These are phyloP conservation scores for Mortierella claussenii DNA, from an alignment of 192 early-diverging fungal species.

Conservation along the genomic window DNA sequence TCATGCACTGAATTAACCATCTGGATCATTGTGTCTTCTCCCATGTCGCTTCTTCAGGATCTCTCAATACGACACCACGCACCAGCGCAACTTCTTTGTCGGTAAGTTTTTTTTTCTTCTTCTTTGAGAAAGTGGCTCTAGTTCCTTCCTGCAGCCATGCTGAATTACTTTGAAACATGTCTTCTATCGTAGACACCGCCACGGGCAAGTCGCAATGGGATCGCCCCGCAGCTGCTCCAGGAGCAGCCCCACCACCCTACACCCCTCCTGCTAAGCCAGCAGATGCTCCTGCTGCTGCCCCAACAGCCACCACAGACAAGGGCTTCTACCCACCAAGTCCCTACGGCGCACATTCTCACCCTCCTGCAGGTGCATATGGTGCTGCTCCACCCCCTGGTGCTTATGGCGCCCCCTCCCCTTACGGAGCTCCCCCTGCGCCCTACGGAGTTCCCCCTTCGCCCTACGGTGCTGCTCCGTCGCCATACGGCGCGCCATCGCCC, in stretches of 20 bases:
- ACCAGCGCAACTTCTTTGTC: conserved; percentile 46
- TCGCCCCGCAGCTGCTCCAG: conserved; percentile 9
- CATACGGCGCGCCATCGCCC: conserved; percentile 13
- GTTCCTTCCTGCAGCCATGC: too few species aligned
- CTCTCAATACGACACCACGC: conserved; percentile 46
- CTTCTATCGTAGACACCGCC: conserved; percentile 26
- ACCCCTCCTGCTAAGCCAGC: conserved; percentile 21
- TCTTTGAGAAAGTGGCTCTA: neutral
- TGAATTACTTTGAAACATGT: neutral
- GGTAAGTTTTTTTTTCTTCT: conserved; percentile 16
- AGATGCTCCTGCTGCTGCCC: neutral
- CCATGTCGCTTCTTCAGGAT: conserved; percentile 22
- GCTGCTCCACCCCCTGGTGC: conserved; percentile 9
- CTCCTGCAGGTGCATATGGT: conserved; percentile 17
- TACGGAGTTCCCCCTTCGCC: conserved; percentile 5
- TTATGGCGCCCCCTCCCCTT: conserved; percentile 26
- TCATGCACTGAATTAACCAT: neutral
- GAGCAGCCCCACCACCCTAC: conserved; percentile 18
- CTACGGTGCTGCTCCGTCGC: conserved; percentile 1
- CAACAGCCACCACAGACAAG: conserved; percentile 17
- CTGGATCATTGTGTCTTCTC: neutral
- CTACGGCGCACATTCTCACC: conserved; percentile 7
- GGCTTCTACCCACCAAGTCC: conserved; percentile 13
- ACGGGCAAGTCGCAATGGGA: conserved; percentile 50
- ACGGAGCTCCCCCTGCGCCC: conserved; percentile 16